Conservation (phyloP, 768 basidiomycete species). For the Psilocybe azurescens region DNA sequence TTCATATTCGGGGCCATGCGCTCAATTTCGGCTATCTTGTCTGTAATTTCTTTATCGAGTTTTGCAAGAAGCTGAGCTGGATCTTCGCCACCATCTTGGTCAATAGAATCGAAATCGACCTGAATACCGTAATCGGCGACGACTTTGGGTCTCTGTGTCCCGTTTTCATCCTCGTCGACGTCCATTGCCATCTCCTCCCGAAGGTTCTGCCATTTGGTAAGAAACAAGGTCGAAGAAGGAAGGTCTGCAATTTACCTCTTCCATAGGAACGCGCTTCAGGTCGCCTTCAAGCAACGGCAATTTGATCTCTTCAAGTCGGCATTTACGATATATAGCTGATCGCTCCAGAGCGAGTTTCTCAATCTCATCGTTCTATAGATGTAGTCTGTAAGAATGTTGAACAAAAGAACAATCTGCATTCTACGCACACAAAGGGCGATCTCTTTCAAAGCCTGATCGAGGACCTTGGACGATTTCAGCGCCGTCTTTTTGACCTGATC, state of each 20-base stretch:
- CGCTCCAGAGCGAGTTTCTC: constrained; percentile 87
- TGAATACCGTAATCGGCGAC: constrained; percentile 89
- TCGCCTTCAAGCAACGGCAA: constrained; percentile 79
- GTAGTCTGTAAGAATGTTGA: not conserved
- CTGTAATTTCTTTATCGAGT: constrained; percentile 74
- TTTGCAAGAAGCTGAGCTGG: constrained; percentile 68
- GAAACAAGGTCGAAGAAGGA: not conserved
- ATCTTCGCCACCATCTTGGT: constrained; percentile 77
- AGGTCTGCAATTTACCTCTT: constrained; percentile 67
- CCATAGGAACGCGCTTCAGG: constrained; percentile 90
- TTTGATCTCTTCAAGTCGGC: constrained; percentile 90
- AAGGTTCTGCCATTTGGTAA: constrained; percentile 57
- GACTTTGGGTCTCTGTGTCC: constrained; percentile 71
- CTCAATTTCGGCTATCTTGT: constrained; percentile 82
- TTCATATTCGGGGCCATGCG: constrained; percentile 97
- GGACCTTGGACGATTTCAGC: constrained; percentile 68
- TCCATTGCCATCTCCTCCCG: constrained; percentile 92
- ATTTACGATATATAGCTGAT: constrained; percentile 87
- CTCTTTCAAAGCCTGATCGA: constrained; percentile 92
- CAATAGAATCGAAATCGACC: constrained; percentile 80
- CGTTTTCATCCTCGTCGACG: constrained; percentile 87
- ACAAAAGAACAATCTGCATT: constrained; percentile 22
- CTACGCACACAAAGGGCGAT: constrained; percentile 71
- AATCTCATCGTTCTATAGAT: constrained; percentile 71
- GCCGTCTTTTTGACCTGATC: constrained; percentile 79